These are phyloP conservation scores for Benincasa hispida DNA, from an alignment of 306 rosid species.

Conservation along the genomic window DNA sequence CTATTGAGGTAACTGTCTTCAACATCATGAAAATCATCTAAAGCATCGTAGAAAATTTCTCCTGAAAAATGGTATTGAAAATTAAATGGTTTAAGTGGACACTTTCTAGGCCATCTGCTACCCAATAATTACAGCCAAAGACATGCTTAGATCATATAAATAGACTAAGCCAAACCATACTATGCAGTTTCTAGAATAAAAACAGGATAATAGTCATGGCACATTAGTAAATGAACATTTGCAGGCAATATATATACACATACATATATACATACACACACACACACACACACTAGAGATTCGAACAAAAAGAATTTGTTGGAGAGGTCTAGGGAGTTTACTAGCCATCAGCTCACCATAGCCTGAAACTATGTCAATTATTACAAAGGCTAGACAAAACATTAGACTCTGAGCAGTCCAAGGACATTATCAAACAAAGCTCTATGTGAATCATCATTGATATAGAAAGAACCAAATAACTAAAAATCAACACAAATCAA, in stretches of 20 bases:
- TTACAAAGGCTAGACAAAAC: background rate
- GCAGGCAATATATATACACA: background rate
- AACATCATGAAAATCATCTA: constrained; percentile 53
- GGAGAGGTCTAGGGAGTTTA: background rate
- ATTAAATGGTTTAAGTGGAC: constrained; percentile 15
- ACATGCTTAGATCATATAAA: background rate
- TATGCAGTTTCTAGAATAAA: background rate
- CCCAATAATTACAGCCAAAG: background rate
- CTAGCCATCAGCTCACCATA: background rate
- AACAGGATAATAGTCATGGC: background rate
- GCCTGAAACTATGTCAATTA: background rate
- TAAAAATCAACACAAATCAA: background rate
- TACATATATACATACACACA: no score
- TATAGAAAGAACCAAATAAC: background rate
- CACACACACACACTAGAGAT: background rate
- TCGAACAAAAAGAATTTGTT: background rate
- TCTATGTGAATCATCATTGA: background rate
- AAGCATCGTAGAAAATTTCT: constrained; percentile 65
- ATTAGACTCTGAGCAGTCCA: background rate
- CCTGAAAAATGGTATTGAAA: constrained; percentile 35
- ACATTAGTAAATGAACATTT: background rate
- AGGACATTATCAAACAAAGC: background rate
- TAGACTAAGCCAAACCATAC: background rate
- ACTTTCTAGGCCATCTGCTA: constrained; percentile 5
- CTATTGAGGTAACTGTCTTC: constrained; percentile 29